These are phyloP conservation scores for Nannochloris sp. DNA, from an alignment of 139 green algal genomes.

Conservation along the genomic window DNA sequence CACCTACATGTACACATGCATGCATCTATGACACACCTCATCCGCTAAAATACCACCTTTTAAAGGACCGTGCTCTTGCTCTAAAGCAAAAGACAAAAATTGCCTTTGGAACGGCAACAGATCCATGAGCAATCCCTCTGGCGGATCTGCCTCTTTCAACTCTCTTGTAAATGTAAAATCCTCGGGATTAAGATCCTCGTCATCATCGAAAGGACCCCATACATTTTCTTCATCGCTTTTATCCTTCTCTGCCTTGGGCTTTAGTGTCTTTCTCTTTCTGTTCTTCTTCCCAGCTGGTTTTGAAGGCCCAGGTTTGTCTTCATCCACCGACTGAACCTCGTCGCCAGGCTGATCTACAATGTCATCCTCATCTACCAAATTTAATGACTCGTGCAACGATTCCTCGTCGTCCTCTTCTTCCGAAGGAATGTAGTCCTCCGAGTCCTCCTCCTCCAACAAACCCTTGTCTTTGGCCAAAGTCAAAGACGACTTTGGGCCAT, in stretches of 20 bases:
- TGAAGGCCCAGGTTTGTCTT: slow-evolving; percentile 4
- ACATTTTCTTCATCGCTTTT: slow-evolving; percentile 7
- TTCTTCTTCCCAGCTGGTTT: neutral
- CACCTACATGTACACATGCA: neutral
- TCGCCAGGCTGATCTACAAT: neutral
- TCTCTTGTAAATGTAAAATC: slow-evolving; percentile 22
- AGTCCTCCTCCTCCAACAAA: too few relatives aligned
- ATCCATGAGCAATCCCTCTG: slow-evolving; percentile 63
- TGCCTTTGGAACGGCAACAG: slow-evolving; percentile 91
- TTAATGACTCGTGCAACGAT: too few relatives aligned
- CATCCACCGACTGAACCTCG: neutral
- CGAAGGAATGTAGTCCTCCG: too few relatives aligned
- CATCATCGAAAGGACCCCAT: slow-evolving; percentile 19
- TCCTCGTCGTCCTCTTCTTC: too few relatives aligned
- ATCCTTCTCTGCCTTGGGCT: too few relatives aligned
- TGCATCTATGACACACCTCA: slow-evolving; percentile 36
- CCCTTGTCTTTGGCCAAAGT: too few relatives aligned
- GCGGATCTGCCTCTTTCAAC: slow-evolving; percentile 30
- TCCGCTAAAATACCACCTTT: slow-evolving; percentile 83
- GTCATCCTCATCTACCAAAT: slow-evolving; percentile 5
- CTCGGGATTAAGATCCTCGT: slow-evolving; percentile 20
- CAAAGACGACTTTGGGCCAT: too few relatives aligned
- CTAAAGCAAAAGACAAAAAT: slow-evolving; percentile 72
- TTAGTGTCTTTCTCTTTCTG: neutral
- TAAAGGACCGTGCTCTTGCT: slow-evolving; percentile 58